Conservation (phyloP, 1,139 yeast genomes). For the Pichia inconspicua region DNA sequence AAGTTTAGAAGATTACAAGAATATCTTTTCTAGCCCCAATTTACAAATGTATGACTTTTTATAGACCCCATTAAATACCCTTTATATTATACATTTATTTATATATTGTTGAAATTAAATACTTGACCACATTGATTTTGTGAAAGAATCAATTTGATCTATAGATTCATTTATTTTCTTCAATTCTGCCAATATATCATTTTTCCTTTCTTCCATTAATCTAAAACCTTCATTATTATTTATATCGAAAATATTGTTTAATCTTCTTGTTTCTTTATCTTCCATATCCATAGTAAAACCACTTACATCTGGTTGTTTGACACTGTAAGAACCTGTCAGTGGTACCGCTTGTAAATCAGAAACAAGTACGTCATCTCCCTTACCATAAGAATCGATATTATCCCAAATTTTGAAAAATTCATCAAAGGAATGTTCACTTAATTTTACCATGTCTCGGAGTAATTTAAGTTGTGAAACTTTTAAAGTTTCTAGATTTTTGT, state of each 20-base stretch:
- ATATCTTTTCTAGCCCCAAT: not conserved
- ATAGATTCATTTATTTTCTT: conserved; percentile 33
- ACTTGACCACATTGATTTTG: conserved; percentile 25
- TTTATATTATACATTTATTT: not conserved
- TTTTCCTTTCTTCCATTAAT: conserved; percentile 32
- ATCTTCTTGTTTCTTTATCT: conserved; percentile 2
- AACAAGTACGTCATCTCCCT: not conserved
- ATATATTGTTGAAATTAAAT: conserved; percentile 1
- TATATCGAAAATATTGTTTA: conserved; percentile 25
- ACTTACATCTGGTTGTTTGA: not conserved
- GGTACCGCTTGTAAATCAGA: not conserved
- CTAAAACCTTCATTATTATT: conserved; percentile 39
- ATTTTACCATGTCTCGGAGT: conserved; percentile 42
- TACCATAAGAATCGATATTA: conserved; percentile 7
- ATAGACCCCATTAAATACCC: not conserved
- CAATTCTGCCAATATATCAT: conserved; percentile 34
- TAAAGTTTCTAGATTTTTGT: conserved; percentile 46
- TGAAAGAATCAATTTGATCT: conserved; percentile 21
- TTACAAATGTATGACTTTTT: not conserved
- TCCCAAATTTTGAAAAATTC: conserved; percentile 27
- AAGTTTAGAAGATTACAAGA: not conserved
- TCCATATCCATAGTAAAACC: conserved; percentile 1
- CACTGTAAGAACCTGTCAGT: not conserved
- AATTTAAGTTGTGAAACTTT: conserved; percentile 56
- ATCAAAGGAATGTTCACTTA: conserved; percentile 22